These are phyloP conservation scores for Erodium trifolium DNA, from an alignment of 441 rosid species.

Conservation along the genomic window DNA sequence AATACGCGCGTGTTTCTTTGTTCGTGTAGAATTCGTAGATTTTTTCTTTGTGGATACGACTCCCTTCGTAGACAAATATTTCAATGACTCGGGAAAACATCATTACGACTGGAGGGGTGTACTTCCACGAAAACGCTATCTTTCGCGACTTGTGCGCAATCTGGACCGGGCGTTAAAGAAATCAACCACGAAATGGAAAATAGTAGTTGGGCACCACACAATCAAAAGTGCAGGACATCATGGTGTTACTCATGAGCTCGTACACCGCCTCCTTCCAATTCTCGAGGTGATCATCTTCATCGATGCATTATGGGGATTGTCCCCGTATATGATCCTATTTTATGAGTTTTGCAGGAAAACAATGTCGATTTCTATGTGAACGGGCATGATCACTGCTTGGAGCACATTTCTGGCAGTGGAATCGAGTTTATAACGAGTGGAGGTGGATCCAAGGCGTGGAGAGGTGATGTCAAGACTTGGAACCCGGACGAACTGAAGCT, in stretches of 20 bases:
- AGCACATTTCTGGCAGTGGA: conserved; percentile 24
- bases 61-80: conserved; percentile 62
- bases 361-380: no score
- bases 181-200: conserved; percentile 64
- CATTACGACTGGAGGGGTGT: conserved; percentile 72
- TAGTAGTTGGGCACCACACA: conserved; percentile 80
- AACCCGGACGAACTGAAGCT: conserved; percentile 40
- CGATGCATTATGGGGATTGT: no score
- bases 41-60: conserved; percentile 74
- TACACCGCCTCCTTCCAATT: conserved; percentile 50
- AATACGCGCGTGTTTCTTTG: neutral
- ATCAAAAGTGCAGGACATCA: conserved; percentile 66
- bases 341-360: no score
- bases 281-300: conserved; percentile 35
- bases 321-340: no score
- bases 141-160: conserved; percentile 38
- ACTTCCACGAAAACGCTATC: conserved; percentile 40
- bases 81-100: conserved; percentile 34
- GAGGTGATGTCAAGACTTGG: conserved; percentile 30
- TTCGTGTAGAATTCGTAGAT: conserved; percentile 42
- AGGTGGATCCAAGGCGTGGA: conserved; percentile 80
- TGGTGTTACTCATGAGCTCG: conserved; percentile 54
- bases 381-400: no score
- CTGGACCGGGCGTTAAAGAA: conserved; percentile 37
- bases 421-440: conserved; percentile 58